A percentile compares a stretch with the other conserved stretches of the same genome.
These are phyloP conservation scores for Lophiostoma macrostomum DNA, from an alignment of 495 filamentous ascomycete species.

Conservation along the genomic window DNA sequence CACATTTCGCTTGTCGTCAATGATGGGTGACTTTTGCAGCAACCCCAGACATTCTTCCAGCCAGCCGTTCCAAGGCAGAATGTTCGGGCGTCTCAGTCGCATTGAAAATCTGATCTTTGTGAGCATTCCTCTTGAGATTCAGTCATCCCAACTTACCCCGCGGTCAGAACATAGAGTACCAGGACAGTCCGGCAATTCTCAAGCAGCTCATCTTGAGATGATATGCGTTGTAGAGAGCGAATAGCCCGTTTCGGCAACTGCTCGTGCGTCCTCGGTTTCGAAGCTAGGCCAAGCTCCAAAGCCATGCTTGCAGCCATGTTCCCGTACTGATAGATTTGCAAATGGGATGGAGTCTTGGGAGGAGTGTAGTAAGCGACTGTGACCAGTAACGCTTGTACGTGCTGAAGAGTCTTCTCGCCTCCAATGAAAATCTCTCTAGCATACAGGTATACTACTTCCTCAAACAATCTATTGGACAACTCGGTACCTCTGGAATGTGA, in stretches of 20 bases:
- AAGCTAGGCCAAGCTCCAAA: conserved; percentile 52
- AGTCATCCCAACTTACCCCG: conserved; percentile 29
- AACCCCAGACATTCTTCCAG: conserved; percentile 48
- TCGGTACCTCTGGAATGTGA: conserved; percentile 45
- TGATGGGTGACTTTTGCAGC: conserved; percentile 45
- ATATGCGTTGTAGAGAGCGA: conserved; percentile 14
- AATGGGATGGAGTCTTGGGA: conserved; percentile 46
- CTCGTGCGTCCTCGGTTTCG: conserved; percentile 36
- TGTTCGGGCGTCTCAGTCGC: conserved; percentile 51
- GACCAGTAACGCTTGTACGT: conserved; percentile 52
- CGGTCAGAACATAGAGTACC: conserved; percentile 49
- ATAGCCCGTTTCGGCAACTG: conserved; percentile 26
- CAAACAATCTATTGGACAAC: conserved; percentile 48
- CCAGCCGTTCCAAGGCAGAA: conserved; percentile 53
- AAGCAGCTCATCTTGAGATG: conserved; percentile 26
- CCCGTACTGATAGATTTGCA: conserved; percentile 54
- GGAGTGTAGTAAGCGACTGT: conserved; percentile 53
- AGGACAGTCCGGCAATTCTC: conserved; percentile 44
- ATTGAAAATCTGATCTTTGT: conserved; percentile 46
- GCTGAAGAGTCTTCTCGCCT: conserved; percentile 54
- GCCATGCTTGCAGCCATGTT: conserved; percentile 57
- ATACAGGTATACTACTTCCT: conserved; percentile 50
- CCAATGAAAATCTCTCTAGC: conserved; percentile 50
- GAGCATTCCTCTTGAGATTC: neutral
- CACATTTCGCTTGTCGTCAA: conserved; percentile 46